phyloP scores from a whole-genome alignment of 106 monocot genomes.

The Platanthera guangdongensis region DNA sequence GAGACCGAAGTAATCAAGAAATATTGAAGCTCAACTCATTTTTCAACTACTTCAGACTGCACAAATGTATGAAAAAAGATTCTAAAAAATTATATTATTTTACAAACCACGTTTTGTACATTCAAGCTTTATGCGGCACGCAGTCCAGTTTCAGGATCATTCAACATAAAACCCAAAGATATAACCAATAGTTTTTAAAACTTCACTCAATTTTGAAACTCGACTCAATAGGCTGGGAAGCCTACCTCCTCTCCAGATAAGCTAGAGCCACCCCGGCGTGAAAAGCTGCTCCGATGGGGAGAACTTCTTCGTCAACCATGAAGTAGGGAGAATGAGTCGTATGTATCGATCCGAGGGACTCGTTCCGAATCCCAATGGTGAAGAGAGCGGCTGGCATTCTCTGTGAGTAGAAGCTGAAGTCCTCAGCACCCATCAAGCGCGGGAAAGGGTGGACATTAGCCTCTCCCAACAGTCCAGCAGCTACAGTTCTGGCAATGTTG shows the following conservation, averaged over 20 bases:
- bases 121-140: too few species aligned
- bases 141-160: background rate
- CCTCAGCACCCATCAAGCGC: slow-evolving; percentile 41
- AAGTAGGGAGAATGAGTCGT: slow-evolving; percentile 32
- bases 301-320: slow-evolving; percentile 49
- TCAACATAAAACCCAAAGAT: background rate
- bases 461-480: slow-evolving; percentile 29
- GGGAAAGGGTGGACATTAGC: slow-evolving; percentile 14
- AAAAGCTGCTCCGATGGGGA: slow-evolving; percentile 58
- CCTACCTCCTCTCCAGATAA: slow-evolving; percentile 27
- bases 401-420: slow-evolving; percentile 64
- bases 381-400: slow-evolving; percentile 40
- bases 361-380: slow-evolving; percentile 39
- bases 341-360: slow-evolving; percentile 22
- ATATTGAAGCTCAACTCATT: background rate
- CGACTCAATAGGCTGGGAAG: background rate
- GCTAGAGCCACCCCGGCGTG: slow-evolving; percentile 53
- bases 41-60: background rate
- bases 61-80: background rate
- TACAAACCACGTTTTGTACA: too few species aligned
- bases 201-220: too few species aligned
- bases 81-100: too few species aligned
- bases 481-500: slow-evolving; percentile 28
- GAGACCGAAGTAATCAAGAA: background rate
- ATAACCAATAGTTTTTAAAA: background rate